Percentiles rank a stretch among this genome's conserved stretches.
These are phyloP conservation scores for Pythium pectinolyticum DNA, from an alignment of 352 stramenopile genomes.

Conservation along the genomic window DNA sequence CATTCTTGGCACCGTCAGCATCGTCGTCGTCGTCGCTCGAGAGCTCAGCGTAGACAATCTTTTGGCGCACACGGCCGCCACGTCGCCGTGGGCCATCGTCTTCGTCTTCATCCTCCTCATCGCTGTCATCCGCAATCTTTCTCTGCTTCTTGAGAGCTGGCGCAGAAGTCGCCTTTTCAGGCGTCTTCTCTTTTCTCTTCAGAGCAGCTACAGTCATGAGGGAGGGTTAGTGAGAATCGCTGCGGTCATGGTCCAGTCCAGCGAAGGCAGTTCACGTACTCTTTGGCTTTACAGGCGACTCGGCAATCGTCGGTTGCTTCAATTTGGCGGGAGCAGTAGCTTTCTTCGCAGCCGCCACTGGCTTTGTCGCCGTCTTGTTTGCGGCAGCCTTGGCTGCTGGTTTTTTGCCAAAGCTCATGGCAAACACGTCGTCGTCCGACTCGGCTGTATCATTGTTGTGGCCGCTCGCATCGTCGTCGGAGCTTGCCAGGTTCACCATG, in stretches of 20 bases:
- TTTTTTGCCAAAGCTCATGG: slow-evolving; percentile 52
- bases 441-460: slow-evolving; percentile 10
- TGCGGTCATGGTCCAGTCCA: too few relatives aligned
- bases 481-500: slow-evolving; percentile 48
- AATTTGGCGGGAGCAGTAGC: too few relatives aligned
- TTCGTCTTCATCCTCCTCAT: slow-evolving; percentile 19
- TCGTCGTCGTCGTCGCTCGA: slow-evolving; percentile 60
- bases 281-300: not conserved
- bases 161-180: slow-evolving; percentile 29
- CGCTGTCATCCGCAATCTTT: slow-evolving; percentile 18
- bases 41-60: slow-evolving; percentile 43
- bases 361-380: slow-evolving; percentile 17
- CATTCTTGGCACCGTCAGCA: slow-evolving; percentile 31
- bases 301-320: too few relatives aligned
- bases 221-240: too few relatives aligned
- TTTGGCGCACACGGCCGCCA: slow-evolving; percentile 22
- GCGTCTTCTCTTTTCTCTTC: slow-evolving; percentile 36
- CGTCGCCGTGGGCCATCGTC: slow-evolving; percentile 8
- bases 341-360: not conserved
- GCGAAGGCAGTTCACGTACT: not conserved
- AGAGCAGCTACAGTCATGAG: slow-evolving; percentile 26
- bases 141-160: slow-evolving; percentile 43
- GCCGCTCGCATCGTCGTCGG: slow-evolving; percentile 37
- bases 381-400: slow-evolving; percentile 33
- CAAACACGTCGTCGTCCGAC: slow-evolving; percentile 69